These are phyloP conservation scores for Psidium guajava DNA, from an alignment of 345 rosid species.

Conservation along the genomic window DNA sequence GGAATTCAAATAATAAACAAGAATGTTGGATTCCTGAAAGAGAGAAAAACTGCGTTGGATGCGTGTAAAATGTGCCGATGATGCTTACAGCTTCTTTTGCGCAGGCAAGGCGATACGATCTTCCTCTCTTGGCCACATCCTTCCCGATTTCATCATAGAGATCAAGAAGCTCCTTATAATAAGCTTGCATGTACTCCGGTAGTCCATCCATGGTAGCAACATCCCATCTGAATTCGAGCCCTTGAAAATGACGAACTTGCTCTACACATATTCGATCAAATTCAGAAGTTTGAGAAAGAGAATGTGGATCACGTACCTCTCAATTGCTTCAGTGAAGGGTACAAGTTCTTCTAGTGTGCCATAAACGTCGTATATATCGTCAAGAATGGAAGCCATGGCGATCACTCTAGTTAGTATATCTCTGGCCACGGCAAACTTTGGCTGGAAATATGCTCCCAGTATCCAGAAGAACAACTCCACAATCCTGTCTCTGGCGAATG, in stretches of 20 bases:
- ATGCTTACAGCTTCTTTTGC: not conserved
- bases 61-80: too few relatives aligned
- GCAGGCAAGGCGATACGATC: not conserved
- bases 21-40: not conserved
- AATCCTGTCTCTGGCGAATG: slow-evolving; percentile 7
- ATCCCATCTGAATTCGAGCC: not conserved
- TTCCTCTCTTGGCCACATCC: not conserved
- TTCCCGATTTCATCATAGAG: not conserved
- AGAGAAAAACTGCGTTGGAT: not conserved
- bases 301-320: not conserved
- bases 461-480: slow-evolving; percentile 9
- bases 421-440: not conserved
- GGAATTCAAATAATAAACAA: not conserved
- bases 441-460: slow-evolving; percentile 3
- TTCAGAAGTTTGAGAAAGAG: not conserved
- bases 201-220: not conserved
- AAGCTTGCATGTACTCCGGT: not conserved
- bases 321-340: not conserved
- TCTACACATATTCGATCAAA: not conserved
- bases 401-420: not conserved
- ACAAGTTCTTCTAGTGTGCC: not conserved
- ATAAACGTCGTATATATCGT: not conserved
- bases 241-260: not conserved
- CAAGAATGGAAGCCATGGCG: not conserved
- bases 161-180: not conserved